phyloP scores from a whole-genome alignment of 1,284 basidiomycete species.

The Puccinia horiana region DNA sequence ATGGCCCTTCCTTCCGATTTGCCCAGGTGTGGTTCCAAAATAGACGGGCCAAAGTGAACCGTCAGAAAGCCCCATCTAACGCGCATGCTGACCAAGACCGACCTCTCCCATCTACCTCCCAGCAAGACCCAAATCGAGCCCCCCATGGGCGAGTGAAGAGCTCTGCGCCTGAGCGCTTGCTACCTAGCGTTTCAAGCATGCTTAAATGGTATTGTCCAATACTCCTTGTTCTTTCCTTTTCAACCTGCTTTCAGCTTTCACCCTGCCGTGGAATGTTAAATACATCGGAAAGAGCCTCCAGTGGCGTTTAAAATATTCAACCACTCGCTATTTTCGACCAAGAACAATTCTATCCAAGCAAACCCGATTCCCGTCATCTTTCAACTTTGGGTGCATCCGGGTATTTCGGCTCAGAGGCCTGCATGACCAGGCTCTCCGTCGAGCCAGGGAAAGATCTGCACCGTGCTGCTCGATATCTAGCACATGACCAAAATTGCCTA shows the following conservation, averaged over 20 bases:
- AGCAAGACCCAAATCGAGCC: background rate
- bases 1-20: background rate
- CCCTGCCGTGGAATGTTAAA: background rate
- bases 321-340: background rate
- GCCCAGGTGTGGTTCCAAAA: slow-evolving; percentile 57
- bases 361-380: background rate
- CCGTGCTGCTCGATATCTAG: background rate
- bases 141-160: background rate
- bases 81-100: background rate
- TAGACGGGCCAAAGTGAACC: slow-evolving; percentile 54
- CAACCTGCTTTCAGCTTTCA: background rate
- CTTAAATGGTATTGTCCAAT: slow-evolving; percentile 2
- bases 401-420: background rate
- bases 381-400: background rate
- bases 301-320: background rate
- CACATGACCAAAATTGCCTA: background rate
- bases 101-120: background rate
- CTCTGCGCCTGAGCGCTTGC: slow-evolving; percentile 7
- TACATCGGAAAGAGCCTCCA: background rate
- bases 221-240: background rate
- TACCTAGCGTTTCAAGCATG: slow-evolving; percentile 17
- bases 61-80: slow-evolving; percentile 42
- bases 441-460: background rate
- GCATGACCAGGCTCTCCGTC: background rate
- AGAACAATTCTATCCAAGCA: background rate